Percentiles rank a stretch among this genome's conserved stretches.
Evolutionary conservation across 2,329 filamentous ascomycete species (phyloP).

Genomic region (Pseudogymnoascus pannorum): DNA sequence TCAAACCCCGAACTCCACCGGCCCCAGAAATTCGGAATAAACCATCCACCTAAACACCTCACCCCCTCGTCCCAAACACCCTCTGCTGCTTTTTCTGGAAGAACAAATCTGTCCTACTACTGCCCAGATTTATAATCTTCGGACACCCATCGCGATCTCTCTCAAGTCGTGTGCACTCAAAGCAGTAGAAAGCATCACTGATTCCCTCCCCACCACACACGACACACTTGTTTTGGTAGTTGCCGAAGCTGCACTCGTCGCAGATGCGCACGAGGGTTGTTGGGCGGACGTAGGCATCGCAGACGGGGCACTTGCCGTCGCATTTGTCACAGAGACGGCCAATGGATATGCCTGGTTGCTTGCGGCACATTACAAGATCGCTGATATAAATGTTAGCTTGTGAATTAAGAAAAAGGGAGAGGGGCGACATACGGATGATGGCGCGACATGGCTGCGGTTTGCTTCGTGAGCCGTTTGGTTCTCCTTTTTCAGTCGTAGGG

Average conservation of each 20-base stretch:
- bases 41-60: not conserved
- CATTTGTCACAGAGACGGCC: conserved; percentile 99
- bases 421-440: conserved; percentile 70
- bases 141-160: conserved; percentile 97
- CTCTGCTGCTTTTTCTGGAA: conserved; percentile 13
- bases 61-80: conserved; percentile 4
- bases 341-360: conserved; percentile 95
- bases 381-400: conserved; percentile 34
- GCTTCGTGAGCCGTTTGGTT: not conserved
- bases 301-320: conserved; percentile 98
- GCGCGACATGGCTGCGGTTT: conserved; percentile 63
- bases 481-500: not conserved
- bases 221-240: conserved; percentile 99
- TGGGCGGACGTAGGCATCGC: conserved; percentile 96
- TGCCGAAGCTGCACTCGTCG: conserved; percentile 98
- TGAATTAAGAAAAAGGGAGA: not conserved
- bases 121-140: conserved; percentile 98
- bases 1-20: conserved; percentile 2
- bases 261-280: conserved; percentile 97
- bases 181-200: conserved; percentile 97
- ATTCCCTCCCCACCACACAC: conserved; percentile 98
- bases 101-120: conserved; percentile 81
- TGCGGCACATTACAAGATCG: conserved; percentile 99
- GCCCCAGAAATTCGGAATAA: not conserved
- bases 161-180: conserved; percentile 93